Percentiles rank a stretch among this genome's conserved stretches.
phyloP scores from a whole-genome alignment of 345 rosid genomes.

The Pugionium dolabratum region DNA sequence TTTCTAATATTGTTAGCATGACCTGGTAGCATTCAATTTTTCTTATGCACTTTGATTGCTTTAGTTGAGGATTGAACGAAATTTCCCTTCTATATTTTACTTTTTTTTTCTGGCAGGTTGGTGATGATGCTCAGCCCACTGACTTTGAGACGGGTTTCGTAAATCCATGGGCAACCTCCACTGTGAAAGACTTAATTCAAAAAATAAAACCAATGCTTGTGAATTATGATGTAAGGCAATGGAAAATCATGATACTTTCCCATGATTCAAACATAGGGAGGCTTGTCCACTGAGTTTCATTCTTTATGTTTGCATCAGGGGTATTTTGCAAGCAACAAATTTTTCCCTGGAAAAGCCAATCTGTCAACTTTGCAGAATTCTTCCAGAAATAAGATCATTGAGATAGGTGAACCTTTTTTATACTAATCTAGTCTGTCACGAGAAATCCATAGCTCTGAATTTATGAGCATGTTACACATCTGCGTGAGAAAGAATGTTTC shows the following conservation, averaged over 20 bases:
- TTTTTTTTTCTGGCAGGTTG: constrained; percentile 47
- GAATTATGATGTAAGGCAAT: constrained; percentile 60
- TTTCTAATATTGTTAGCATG: not conserved
- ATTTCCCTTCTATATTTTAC: not conserved
- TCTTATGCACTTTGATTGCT: not conserved
- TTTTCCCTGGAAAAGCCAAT: constrained; percentile 65
- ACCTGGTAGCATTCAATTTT: not conserved
- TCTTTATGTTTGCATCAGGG: constrained; percentile 61
- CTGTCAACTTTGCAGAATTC: constrained; percentile 57
- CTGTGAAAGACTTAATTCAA: constrained; percentile 47
- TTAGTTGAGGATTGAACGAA: constrained; percentile 1
- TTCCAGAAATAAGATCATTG: constrained; percentile 75
- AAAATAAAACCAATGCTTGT: constrained; percentile 55
- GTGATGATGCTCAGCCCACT: constrained; percentile 24
- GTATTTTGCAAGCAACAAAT: constrained; percentile 59
- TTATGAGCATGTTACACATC: constrained; percentile 14
- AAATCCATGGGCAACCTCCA: constrained; percentile 76
- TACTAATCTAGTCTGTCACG: constrained; percentile 8
- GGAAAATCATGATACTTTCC: constrained; percentile 4
- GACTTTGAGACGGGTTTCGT: constrained; percentile 36
- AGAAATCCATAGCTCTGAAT: constrained; percentile 6
- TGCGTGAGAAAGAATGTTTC: constrained; percentile 10
- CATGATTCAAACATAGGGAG: constrained; percentile 6
- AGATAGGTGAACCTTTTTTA: constrained; percentile 57
- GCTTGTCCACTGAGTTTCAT: constrained; percentile 22